phyloP scores from a whole-genome alignment of 495 filamentous ascomycete species.

The Aspergillus egyptiacus region DNA sequence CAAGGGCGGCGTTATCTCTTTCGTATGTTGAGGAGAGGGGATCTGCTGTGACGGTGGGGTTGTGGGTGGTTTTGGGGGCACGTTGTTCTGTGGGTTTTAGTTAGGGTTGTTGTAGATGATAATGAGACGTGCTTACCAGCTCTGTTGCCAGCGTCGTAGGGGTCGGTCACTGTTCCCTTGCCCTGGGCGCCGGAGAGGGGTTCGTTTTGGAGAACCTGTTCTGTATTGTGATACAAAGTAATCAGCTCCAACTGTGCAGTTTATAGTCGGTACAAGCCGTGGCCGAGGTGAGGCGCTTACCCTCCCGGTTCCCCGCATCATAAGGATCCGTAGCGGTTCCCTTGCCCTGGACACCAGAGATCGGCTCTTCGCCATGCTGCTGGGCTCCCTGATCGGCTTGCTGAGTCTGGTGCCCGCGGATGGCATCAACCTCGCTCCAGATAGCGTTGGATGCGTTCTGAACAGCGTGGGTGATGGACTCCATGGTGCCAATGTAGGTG shows the following conservation, averaged over 20 bases:
- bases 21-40: conserved; percentile 8
- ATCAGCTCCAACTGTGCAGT: not conserved
- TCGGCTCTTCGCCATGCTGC: conserved; percentile 34
- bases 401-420: conserved; percentile 13
- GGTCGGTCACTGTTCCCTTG: conserved; percentile 32
- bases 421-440: conserved; percentile 26
- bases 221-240: too few species aligned
- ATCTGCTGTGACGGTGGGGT: conserved; percentile 22
- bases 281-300: too few species aligned
- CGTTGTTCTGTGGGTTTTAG: conserved; percentile 28
- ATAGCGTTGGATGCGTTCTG: conserved; percentile 31
- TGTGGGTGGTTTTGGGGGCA: conserved; percentile 19
- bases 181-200: conserved; percentile 40
- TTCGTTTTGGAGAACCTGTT: too few species aligned
- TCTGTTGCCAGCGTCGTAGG: conserved; percentile 28
- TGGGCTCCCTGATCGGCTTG: conserved; percentile 24
- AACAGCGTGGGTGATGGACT: conserved; percentile 32
- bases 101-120: not conserved
- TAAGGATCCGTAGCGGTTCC: conserved; percentile 37
- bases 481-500: conserved; percentile 31
- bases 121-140: conserved; percentile 2
- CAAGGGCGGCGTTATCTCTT: not conserved
- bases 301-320: conserved; percentile 20
- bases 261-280: not conserved
- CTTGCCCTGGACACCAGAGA: conserved; percentile 38